These are phyloP conservation scores for Lachancea sp. DNA, from an alignment of 805 yeast genomes.

Conservation along the genomic window DNA sequence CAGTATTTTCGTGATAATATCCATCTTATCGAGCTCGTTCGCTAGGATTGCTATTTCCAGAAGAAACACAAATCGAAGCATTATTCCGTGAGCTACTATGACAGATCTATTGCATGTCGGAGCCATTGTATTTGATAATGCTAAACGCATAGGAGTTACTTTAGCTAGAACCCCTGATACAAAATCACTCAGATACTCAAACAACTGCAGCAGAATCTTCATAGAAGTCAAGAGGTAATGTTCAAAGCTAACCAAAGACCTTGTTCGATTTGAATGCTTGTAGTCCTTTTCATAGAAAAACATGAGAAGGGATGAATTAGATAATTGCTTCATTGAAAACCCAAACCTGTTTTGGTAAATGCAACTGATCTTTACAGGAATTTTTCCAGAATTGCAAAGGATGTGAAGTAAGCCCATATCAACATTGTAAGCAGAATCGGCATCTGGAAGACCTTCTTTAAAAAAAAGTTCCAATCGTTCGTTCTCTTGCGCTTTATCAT, in stretches of 20 bases:
- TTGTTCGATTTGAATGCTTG: neutral
- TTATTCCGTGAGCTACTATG: slow-evolving; percentile 5
- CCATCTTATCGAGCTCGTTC: neutral
- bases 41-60: neutral
- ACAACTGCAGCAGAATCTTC: slow-evolving; percentile 1
- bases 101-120: slow-evolving; percentile 5
- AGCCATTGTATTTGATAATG: slow-evolving; percentile 5
- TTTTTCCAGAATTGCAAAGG: slow-evolving; percentile 4
- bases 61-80: slow-evolving; percentile 6
- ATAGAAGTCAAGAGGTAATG: slow-evolving; percentile 7
- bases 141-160: slow-evolving; percentile 8
- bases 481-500: slow-evolving; percentile 8
- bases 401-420: slow-evolving; percentile 5
- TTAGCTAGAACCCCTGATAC: slow-evolving; percentile 1
- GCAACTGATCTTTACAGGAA: slow-evolving; percentile 6
- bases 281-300: slow-evolving; percentile 9
- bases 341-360: slow-evolving; percentile 6
- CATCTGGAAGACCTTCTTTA: slow-evolving; percentile 5
- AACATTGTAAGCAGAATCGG: neutral
- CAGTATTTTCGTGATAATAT: neutral
- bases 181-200: slow-evolving; percentile 1
- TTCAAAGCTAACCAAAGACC: slow-evolving; percentile 4
- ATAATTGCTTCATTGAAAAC: slow-evolving; percentile 7
- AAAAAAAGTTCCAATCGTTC: slow-evolving; percentile 6
- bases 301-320: slow-evolving; percentile 10